Base-by-base conservation (phyloP, 1,139 yeast genomes). In the Kodamaea derodonti region DNA sequence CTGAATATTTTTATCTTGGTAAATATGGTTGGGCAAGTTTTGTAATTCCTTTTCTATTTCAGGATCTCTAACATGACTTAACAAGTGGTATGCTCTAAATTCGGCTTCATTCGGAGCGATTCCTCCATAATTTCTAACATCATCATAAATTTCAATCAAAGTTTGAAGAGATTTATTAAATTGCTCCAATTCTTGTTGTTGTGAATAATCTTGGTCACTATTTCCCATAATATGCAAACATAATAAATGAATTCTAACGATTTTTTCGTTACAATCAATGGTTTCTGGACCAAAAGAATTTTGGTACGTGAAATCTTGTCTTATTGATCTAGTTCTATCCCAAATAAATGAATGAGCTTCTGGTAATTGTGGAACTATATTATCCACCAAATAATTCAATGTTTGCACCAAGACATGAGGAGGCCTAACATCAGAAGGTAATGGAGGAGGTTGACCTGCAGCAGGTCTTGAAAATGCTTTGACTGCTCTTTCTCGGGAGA, bases 391-490 rank as follows among this genome's bases (percentile, higher is more conserved):
- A 52, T 84, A 85, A 40, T 83, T 69, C 40, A 92, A 62, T 0
- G 96, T 81, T 25, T 65, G 52, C 9, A 71, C 72, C 34, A 94
- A 61, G 1, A 90, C 68, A 39, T 71, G 74, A 0, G 99, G 98
- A 1, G 98, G 96, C 43, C 99, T 71, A 2, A 94, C 99, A 56
- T 94, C 98, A 0, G 97, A 87, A 0, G 98, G 99, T 37, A 94
- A 64, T 3, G 97, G 95, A 4, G 97, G 97, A 1, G 97, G 95
- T 48, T 94, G 97, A 9, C 98, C 98, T 1, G 98, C 97, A 9
- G 96, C 96, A 0, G 99, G 97, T 47, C 99, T 69, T 23, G 95
- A 85, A 55, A 92, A 94, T 2, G 96, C 95, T 58, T 94, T 94
- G 6, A 94, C 77, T 0, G 97, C 97, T 31, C 70, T 68, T 2